Conservation (phyloP, 345 rosid species). For the Linum usitatissimum region DNA sequence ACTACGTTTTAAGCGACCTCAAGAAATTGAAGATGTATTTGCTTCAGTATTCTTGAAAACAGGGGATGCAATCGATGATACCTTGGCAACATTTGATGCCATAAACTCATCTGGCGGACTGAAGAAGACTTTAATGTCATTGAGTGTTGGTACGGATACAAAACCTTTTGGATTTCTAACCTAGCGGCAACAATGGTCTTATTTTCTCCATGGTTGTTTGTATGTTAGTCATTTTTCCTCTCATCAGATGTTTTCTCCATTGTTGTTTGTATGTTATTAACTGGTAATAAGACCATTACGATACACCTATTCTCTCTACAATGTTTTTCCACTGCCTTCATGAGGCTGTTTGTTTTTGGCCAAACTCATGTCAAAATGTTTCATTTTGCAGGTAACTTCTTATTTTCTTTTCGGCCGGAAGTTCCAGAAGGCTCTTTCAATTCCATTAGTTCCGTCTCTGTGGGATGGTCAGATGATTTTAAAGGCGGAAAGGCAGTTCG, state of each 20-base stretch:
- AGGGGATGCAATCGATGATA: constrained; percentile 77
- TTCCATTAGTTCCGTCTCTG: constrained; percentile 35
- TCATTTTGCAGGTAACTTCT: constrained; percentile 67
- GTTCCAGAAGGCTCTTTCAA: constrained; percentile 31
- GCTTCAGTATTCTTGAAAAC: constrained; percentile 51
- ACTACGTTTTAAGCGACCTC: constrained; percentile 65
- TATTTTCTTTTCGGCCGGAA: constrained; percentile 83
- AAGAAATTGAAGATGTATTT: constrained; percentile 42
- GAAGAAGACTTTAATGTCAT: constrained; percentile 68
- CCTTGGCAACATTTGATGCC: constrained; percentile 70
- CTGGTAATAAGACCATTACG: background rate
- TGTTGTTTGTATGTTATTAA: background rate
- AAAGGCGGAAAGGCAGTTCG: constrained; percentile 83
- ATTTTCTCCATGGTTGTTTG: background rate
- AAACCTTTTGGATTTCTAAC: background rate
- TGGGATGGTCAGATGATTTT: constrained; percentile 81
- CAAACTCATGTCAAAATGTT: constrained; percentile 11
- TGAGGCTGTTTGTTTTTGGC: background rate
- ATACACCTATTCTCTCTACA: no score
- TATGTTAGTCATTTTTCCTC: background rate
- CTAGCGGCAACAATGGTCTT: background rate
- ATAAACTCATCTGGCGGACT: constrained; percentile 53
- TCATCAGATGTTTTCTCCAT: background rate
- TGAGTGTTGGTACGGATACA: constrained; percentile 57
- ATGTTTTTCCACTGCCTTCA: no score